Evolutionary conservation across 2,329 filamentous ascomycete genomes (phyloP).

Genomic region (Triangularia setosa): DNA sequence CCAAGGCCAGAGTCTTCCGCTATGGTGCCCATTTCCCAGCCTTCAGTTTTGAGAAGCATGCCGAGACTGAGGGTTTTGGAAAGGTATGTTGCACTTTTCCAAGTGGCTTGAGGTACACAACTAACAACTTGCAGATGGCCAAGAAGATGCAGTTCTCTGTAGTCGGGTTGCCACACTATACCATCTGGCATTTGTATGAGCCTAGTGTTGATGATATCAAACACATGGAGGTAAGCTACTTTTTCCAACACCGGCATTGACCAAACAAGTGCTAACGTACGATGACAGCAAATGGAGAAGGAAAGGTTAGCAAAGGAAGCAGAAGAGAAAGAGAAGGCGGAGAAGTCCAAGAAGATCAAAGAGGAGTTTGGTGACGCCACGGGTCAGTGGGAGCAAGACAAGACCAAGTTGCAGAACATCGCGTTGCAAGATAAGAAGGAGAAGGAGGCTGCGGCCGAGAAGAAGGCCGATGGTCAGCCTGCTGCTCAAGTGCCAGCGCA

Average conservation of each 20-base stretch:
- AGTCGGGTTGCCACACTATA: slow-evolving; percentile 93
- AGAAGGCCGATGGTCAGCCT: slow-evolving; percentile 7
- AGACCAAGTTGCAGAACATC: slow-evolving; percentile 69
- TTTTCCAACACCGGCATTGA: background rate
- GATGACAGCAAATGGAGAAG: slow-evolving; percentile 77
- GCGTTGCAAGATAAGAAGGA: slow-evolving; percentile 53
- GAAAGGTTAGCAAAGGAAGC: slow-evolving; percentile 76
- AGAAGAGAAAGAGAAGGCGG: slow-evolving; percentile 70
- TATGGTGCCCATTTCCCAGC: slow-evolving; percentile 95
- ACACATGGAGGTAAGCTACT: slow-evolving; percentile 76
- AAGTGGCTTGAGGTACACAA: background rate
- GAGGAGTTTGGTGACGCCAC: slow-evolving; percentile 74
- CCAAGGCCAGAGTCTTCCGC: slow-evolving; percentile 92
- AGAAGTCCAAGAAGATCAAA: slow-evolving; percentile 73
- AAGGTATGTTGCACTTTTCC: slow-evolving; percentile 59
- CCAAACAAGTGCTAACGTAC: slow-evolving; percentile 18
- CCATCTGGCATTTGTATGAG: slow-evolving; percentile 99
- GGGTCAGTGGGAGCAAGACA: slow-evolving; percentile 86
- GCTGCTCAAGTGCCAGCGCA: slow-evolving; percentile 1
- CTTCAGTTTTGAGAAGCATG: slow-evolving; percentile 98
- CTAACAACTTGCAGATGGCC: slow-evolving; percentile 66
- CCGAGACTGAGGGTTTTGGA: slow-evolving; percentile 96
- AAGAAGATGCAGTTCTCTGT: slow-evolving; percentile 95
- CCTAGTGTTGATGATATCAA: slow-evolving; percentile 96
- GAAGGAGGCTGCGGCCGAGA: slow-evolving; percentile 21